Evolutionary conservation across 2,329 filamentous ascomycete species (phyloP).

Genomic region (Triangularia setosa): DNA sequence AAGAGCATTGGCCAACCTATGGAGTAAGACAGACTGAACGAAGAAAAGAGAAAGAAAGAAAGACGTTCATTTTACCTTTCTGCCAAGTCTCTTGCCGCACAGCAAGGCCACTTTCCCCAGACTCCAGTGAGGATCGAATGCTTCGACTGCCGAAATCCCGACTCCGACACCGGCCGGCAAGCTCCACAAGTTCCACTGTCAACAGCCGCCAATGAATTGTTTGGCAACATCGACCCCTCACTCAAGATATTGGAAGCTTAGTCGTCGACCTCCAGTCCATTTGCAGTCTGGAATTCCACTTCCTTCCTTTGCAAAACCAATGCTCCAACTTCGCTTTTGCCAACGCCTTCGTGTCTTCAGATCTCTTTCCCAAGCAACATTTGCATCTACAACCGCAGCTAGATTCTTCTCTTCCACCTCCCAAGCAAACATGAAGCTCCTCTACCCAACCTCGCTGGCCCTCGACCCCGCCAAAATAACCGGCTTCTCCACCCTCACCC

Average conservation of each 20-base stretch:
- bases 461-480: constrained; percentile 52
- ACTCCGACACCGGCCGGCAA: neutral
- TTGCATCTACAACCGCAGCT: neutral
- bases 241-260: neutral
- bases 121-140: neutral
- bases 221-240: neutral
- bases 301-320: neutral
- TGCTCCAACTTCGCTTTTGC: neutral
- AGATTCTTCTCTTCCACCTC: neutral
- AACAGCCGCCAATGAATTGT: neutral
- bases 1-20: neutral
- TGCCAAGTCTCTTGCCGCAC: too few species aligned
- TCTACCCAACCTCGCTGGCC: constrained; percentile 60
- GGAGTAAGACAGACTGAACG: neutral
- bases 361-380: neutral
- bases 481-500: constrained; percentile 50
- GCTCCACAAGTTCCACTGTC: neutral
- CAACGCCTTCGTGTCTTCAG: neutral
- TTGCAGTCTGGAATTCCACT: neutral
- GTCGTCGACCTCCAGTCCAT: neutral
- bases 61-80: too few species aligned
- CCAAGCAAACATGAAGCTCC: constrained; percentile 53
- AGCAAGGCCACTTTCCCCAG: neutral
- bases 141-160: neutral
- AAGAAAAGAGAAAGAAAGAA: too few species aligned